phyloP scores from a whole-genome alignment of 164 flowering plant genomes.

The Brasenia schreberi region DNA sequence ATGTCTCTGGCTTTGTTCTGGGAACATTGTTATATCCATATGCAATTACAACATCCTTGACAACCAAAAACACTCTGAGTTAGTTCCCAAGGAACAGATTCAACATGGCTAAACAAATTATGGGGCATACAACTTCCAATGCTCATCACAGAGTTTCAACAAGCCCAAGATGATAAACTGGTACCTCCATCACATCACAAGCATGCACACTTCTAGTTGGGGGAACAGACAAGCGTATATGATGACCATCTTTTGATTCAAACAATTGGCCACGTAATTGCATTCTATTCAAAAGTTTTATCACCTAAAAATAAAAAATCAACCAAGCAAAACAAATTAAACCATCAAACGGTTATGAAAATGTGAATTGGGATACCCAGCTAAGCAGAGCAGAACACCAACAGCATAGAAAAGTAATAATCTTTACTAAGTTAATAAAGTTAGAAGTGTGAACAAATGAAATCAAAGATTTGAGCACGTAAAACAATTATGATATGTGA shows the following conservation, averaged over 20 bases:
- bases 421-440: too few relatives aligned
- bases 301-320: conserved; percentile 24
- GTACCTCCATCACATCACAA: conserved; percentile 98
- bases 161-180: not conserved
- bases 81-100: not conserved
- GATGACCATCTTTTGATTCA: conserved; percentile 24
- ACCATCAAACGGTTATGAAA: too few relatives aligned
- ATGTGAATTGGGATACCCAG: not conserved
- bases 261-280: conserved; percentile 56
- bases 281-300: conserved; percentile 62
- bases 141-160: not conserved
- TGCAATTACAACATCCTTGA: conserved; percentile 79
- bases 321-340: too few relatives aligned
- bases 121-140: not conserved
- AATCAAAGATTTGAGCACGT: too few relatives aligned
- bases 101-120: not conserved
- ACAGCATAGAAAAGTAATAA: too few relatives aligned
- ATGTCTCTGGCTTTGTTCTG: conserved; percentile 42
- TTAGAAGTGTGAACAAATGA: too few relatives aligned
- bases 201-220: conserved; percentile 98
- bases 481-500: too few relatives aligned
- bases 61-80: not conserved
- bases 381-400: too few relatives aligned
- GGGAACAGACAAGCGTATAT: conserved; percentile 58
- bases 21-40: conserved; percentile 71